These are phyloP conservation scores for Fraxinus anomala DNA, from an alignment of 257 asterid species.

Conservation along the genomic window DNA sequence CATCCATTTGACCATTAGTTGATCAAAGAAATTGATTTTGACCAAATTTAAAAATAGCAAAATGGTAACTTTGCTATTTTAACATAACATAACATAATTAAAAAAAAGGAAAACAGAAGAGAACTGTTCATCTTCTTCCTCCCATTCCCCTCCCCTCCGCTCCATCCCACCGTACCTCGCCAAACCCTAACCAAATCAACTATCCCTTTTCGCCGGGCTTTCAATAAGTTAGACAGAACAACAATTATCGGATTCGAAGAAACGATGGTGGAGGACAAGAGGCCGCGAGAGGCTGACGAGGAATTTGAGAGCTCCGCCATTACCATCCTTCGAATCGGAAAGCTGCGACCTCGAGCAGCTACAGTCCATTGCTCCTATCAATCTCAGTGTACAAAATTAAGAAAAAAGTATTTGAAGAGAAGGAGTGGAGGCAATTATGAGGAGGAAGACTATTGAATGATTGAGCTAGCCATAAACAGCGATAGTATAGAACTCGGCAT, in stretches of 20 bases:
- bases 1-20: no score
- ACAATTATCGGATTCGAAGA: constrained; percentile 55
- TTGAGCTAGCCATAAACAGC: neutral
- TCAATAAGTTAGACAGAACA: neutral
- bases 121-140: no score
- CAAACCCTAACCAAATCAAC: no score
- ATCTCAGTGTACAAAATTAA: constrained; percentile 4
- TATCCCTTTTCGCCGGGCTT: no score
- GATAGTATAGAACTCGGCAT: no score
- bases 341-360: constrained; percentile 39
- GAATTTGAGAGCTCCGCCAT: constrained; percentile 46
- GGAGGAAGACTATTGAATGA: neutral
- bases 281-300: constrained; percentile 65
- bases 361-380: constrained; percentile 32
- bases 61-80: no score
- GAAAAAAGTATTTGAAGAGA: neutral
- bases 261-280: constrained; percentile 61
- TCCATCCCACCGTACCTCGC: no score
- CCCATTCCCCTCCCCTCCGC: no score
- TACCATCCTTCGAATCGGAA: constrained; percentile 32
- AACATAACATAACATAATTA: no score
- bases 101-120: no score
- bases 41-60: no score
- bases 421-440: neutral
- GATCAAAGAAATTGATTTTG: no score